phyloP scores from a whole-genome alignment of 306 rosid genomes.

The Herpetospermum pedunculosum region DNA sequence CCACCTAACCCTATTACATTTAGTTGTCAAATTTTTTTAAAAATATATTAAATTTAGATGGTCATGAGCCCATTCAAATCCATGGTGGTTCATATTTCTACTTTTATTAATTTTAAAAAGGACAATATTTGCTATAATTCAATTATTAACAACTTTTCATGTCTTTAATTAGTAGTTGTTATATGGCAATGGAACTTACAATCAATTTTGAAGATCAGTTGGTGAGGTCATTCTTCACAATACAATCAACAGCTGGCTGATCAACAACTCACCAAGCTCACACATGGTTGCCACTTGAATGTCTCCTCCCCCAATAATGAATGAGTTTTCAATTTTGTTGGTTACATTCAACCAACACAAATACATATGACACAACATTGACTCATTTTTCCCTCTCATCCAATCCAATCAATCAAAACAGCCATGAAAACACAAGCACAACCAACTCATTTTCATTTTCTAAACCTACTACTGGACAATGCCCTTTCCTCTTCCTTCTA shows the following conservation, averaged over 20 bases:
- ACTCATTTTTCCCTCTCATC: neutral
- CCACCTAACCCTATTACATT: too few relatives aligned
- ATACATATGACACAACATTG: neutral
- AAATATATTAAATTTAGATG: too few relatives aligned
- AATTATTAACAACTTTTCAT: neutral
- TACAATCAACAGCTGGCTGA: neutral
- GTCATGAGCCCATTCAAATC: too few relatives aligned
- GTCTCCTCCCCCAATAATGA: neutral
- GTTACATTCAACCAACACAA: neutral
- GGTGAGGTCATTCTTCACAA: neutral
- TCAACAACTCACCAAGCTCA: neutral
- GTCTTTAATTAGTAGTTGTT: neutral
- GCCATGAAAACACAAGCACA: neutral
- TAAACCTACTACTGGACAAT: neutral
- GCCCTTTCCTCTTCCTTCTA: neutral
- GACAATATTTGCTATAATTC: neutral
- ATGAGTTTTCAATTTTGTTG: neutral
- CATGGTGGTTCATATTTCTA: neutral
- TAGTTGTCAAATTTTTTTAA: too few relatives aligned
- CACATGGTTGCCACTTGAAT: slow-evolving; percentile 1
- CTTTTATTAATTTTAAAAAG: neutral
- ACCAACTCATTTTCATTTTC: neutral
- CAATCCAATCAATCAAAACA: neutral
- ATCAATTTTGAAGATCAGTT: neutral
- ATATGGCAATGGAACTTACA: neutral